phyloP scores from a whole-genome alignment of 768 basidiomycete genomes.

The Boletus subcaerulescens region DNA sequence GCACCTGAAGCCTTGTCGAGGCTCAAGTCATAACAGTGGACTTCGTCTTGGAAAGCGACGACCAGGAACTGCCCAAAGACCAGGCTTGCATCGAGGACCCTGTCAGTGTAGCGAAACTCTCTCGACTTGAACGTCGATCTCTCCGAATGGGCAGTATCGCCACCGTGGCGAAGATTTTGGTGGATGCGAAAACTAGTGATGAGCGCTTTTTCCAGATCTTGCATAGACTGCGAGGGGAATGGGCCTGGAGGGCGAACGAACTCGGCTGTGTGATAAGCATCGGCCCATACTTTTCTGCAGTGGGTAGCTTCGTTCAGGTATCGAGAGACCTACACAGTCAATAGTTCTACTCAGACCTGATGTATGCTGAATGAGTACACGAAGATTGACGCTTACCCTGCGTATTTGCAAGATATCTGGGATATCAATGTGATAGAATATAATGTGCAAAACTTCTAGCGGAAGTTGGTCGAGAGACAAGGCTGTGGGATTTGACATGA shows the following conservation, averaged over 20 bases:
- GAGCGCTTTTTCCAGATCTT: constrained; percentile 15
- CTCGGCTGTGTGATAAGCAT: constrained; percentile 8
- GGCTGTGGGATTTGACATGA: too few relatives aligned
- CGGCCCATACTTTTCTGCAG: constrained; percentile 16
- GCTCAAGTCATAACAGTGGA: constrained; percentile 16
- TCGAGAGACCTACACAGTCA: constrained; percentile 7
- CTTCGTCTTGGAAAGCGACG: constrained; percentile 9
- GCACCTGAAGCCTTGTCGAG: background rate
- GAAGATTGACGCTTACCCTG: constrained; percentile 6
- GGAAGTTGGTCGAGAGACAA: constrained; percentile 12
- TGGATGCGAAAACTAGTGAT: constrained; percentile 7
- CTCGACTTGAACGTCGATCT: background rate
- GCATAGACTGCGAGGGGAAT: constrained; percentile 10
- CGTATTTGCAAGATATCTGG: constrained; percentile 17
- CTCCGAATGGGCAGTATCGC: background rate
- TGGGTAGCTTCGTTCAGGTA: constrained; percentile 6
- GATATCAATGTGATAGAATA: constrained; percentile 14
- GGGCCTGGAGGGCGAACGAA: constrained; percentile 20
- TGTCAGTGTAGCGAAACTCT: constrained; percentile 5
- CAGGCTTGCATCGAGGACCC: background rate
- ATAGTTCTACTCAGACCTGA: background rate
- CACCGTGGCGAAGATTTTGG: background rate
- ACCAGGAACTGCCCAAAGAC: constrained; percentile 17
- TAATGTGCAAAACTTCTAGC: constrained; percentile 4
- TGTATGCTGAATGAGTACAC: background rate